Conservation (phyloP, 352 stramenopile species). For the Globisporangium echinulatum region DNA sequence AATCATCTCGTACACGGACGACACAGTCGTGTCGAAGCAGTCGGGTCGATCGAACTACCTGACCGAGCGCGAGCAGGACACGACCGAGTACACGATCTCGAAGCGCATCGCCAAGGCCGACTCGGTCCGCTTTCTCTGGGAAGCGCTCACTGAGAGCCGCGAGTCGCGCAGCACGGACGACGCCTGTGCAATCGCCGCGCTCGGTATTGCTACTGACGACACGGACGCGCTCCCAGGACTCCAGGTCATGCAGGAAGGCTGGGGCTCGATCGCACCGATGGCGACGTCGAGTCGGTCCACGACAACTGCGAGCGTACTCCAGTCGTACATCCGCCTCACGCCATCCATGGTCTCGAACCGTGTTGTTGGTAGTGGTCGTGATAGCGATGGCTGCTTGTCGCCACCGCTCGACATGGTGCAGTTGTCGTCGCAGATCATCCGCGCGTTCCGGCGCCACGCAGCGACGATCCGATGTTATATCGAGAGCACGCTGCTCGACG, state of each 20-base stretch:
- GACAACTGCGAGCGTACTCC: not conserved
- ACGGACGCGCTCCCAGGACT: not conserved
- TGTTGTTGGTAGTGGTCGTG: no score
- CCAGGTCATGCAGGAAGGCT: slow-evolving; percentile 8
- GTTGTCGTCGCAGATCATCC: slow-evolving; percentile 15
- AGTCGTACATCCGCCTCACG: slow-evolving; percentile 24
- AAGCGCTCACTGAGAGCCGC: slow-evolving; percentile 5
- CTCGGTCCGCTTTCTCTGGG: slow-evolving; percentile 7
- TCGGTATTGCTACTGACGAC: not conserved
- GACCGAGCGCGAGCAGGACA: slow-evolving; percentile 7
- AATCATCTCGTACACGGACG: no score
- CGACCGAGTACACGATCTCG: slow-evolving; percentile 14
- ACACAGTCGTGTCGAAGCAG: no score
- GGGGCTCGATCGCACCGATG: not conserved
- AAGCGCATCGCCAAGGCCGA: slow-evolving; percentile 19
- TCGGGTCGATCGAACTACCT: no score
- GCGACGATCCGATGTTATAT: slow-evolving; percentile 25
- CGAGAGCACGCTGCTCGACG: slow-evolving; percentile 23
- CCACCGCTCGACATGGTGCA: not conserved
- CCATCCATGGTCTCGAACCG: slow-evolving; percentile 9
- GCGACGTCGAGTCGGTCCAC: not conserved
- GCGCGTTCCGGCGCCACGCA: slow-evolving; percentile 20
- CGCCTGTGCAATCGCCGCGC: no score
- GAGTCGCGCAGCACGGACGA: not conserved
- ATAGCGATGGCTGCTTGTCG: not conserved